Conservation (phyloP, 129 eudicot genomes). For the Helianthus annuus region DNA sequence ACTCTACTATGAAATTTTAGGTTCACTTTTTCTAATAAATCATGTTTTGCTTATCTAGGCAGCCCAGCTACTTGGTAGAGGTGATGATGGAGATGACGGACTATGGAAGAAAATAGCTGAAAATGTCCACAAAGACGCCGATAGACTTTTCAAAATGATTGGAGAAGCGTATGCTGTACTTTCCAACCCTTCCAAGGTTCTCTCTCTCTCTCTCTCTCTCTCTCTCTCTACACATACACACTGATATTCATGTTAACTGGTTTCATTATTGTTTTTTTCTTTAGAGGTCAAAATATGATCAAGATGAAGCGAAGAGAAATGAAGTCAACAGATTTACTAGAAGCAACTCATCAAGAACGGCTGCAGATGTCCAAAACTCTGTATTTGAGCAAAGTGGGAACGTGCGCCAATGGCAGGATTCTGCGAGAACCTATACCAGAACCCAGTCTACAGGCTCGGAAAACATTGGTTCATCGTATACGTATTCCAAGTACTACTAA, state of each 20-base stretch:
- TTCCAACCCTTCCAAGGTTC: constrained; percentile 81
- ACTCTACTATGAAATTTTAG: not conserved
- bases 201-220: constrained; percentile 21
- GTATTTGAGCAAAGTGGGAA: constrained; percentile 47
- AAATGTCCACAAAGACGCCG: constrained; percentile 86
- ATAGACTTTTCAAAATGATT: constrained; percentile 94
- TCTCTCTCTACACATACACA: not conserved
- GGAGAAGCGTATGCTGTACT: constrained; percentile 97
- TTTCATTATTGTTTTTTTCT: constrained; percentile 10
- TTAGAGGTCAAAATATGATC: constrained; percentile 77
- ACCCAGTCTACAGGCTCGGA: constrained; percentile 53
- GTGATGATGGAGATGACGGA: constrained; percentile 83
- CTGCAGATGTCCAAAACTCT: constrained; percentile 46
- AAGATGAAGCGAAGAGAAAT: constrained; percentile 72
- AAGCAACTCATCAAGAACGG: constrained; percentile 47
- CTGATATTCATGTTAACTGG: constrained; percentile 20
- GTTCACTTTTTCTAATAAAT: not conserved
- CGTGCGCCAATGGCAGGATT: constrained; percentile 57
- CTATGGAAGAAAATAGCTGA: constrained; percentile 83
- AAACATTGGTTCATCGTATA: constrained; percentile 29
- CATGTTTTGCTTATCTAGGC: constrained; percentile 54
- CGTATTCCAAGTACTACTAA: constrained; percentile 25
- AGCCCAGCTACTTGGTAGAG: constrained; percentile 72
- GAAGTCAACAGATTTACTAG: constrained; percentile 41
- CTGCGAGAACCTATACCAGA: constrained; percentile 45